Evolutionary conservation across 441 rosid species (phyloP).

Genomic region (Populus hybrid): DNA sequence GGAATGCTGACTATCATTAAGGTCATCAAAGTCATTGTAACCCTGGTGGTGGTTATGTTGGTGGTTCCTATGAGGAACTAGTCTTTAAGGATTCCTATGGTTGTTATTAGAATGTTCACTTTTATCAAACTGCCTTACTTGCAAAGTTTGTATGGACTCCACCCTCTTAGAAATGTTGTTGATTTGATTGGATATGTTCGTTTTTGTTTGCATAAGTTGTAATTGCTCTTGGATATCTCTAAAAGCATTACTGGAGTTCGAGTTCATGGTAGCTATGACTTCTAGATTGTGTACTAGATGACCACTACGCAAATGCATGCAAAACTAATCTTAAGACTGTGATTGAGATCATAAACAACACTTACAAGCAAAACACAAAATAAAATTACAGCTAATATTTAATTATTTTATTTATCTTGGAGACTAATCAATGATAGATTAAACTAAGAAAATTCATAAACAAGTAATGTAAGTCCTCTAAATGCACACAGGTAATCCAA

Average conservation of each 20-base stretch:
- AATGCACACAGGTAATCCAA: neutral
- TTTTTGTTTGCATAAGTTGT: too few species aligned
- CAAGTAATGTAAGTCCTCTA: neutral
- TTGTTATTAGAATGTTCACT: neutral
- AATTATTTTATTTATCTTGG: too few species aligned
- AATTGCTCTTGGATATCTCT: neutral
- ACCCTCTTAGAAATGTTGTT: neutral
- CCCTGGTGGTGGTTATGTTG: neutral
- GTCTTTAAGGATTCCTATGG: neutral
- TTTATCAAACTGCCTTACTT: too few species aligned
- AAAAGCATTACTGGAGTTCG: too few species aligned
- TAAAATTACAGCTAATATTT: neutral
- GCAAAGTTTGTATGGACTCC: neutral
- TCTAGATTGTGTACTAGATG: neutral
- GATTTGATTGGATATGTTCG: neutral
- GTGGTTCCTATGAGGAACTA: neutral
- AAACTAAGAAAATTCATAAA: too few species aligned
- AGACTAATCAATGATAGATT: neutral
- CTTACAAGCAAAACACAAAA: neutral
- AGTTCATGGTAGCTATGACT: neutral
- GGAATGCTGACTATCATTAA: neutral
- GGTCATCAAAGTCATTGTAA: neutral
- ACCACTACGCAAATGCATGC: neutral
- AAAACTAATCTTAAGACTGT: neutral
- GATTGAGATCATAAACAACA: neutral